phyloP scores from a whole-genome alignment of 257 asterid species.

The Solanum clarkiae region DNA sequence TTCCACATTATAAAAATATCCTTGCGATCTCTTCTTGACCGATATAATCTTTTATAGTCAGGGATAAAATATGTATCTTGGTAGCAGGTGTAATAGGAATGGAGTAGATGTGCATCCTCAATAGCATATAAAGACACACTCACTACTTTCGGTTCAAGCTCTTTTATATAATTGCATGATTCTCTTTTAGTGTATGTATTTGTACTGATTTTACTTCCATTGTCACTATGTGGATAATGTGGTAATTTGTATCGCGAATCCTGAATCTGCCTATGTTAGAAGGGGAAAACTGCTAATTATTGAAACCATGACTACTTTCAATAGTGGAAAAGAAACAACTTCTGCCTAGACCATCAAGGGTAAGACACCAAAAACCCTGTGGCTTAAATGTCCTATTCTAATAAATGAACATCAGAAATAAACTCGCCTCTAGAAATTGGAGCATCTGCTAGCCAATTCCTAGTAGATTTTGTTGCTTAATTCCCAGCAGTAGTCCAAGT shows the following conservation, averaged over 20 bases:
- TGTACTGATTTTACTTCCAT: background rate
- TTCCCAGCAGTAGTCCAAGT: constrained; percentile 23
- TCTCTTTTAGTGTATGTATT: background rate
- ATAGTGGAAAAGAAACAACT: background rate
- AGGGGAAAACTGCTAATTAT: background rate
- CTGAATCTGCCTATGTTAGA: background rate
- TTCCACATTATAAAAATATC: background rate
- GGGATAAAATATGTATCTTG: background rate
- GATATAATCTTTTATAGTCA: background rate
- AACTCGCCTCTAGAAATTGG: background rate
- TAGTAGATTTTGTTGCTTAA: background rate
- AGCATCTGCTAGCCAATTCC: background rate
- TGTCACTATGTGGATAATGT: background rate
- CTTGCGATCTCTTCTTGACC: background rate
- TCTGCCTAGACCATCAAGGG: background rate
- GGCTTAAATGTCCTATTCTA: background rate
- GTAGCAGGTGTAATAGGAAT: background rate
- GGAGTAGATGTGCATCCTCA: background rate
- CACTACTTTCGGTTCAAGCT: background rate
- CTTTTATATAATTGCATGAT: background rate
- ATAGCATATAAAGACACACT: background rate
- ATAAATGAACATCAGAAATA: background rate
- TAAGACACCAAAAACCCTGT: background rate
- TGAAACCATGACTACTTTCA: background rate
- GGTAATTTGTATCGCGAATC: background rate